Conservation (phyloP, 768 basidiomycete genomes). For the Astraeus odoratus region DNA sequence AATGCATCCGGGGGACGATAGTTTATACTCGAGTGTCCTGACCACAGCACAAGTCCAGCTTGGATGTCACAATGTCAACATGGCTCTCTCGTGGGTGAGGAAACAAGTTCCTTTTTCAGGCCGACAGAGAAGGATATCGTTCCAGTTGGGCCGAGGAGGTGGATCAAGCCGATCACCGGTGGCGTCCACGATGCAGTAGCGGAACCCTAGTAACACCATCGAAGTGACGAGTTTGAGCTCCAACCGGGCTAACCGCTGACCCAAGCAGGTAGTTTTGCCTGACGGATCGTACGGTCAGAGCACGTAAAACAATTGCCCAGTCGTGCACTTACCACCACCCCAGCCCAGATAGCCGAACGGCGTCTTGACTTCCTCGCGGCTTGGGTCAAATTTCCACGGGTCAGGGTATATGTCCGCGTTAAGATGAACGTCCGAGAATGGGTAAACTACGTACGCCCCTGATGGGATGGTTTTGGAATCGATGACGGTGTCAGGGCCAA, state of each 20-base stretch:
- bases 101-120: conserved; percentile 50
- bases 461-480: conserved; percentile 64
- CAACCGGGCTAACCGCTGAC: conserved; percentile 66
- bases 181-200: conserved; percentile 50
- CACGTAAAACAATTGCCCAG: conserved; percentile 15
- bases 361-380: conserved; percentile 39
- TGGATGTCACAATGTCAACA: conserved; percentile 12
- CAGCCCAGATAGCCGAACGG: conserved; percentile 66
- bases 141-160: conserved; percentile 68
- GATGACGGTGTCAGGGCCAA: conserved; percentile 65
- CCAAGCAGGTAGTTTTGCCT: conserved; percentile 69
- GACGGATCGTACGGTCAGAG: conserved; percentile 5
- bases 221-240: conserved; percentile 67
- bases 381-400: conserved; percentile 74
- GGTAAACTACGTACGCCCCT: conserved; percentile 72
- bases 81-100: conserved; percentile 36
- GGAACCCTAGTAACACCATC: conserved; percentile 60
- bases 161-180: conserved; percentile 37
- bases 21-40: conserved; percentile 4
- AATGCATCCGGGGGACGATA: conserved; percentile 11
- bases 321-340: conserved; percentile 60
- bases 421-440: conserved; percentile 75
- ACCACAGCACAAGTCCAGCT: conserved; percentile 18
- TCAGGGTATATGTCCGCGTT: conserved; percentile 65
- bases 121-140: conserved; percentile 64